Conservation (phyloP, 805 yeast genomes). For the Barnettozyma botsteinii region DNA sequence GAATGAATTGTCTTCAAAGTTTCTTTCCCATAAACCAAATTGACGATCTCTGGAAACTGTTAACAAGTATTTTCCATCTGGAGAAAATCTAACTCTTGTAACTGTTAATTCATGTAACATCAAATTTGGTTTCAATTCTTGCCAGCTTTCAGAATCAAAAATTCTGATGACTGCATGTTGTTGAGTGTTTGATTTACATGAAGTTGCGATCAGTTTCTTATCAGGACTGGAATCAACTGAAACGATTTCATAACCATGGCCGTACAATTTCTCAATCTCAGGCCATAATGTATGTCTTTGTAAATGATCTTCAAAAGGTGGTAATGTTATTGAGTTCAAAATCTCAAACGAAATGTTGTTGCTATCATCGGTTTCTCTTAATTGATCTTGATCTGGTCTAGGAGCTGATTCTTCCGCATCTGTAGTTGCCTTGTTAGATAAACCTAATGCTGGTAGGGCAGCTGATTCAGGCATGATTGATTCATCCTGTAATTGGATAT, state of each 20-base stretch:
- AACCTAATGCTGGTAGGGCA: conserved; percentile 85
- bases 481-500: conserved; percentile 30
- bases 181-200: conserved; percentile 83
- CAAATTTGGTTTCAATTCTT: conserved; percentile 51
- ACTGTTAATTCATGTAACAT: conserved; percentile 79
- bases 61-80: conserved; percentile 55
- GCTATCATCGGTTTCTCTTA: conserved; percentile 28
- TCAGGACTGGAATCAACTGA: conserved; percentile 68
- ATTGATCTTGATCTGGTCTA: conserved; percentile 23
- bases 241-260: conserved; percentile 94
- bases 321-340: conserved; percentile 40
- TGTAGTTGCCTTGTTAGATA: conserved; percentile 81
- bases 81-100: conserved; percentile 74
- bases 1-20: conserved; percentile 33
- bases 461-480: conserved; percentile 70
- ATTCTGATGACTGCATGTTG: conserved; percentile 83
- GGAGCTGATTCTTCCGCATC: conserved; percentile 30
- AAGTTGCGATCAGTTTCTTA: conserved; percentile 65
- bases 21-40: conserved; percentile 65
- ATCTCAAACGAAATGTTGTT: conserved; percentile 41
- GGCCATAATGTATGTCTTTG: conserved; percentile 95
- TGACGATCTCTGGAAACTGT: conserved; percentile 89
- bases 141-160: conserved; percentile 58
- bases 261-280: conserved; percentile 88
- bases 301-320: conserved; percentile 87